Conservation (phyloP, 2,329 filamentous ascomycete genomes). For the Dothidotthia symphoricarpi region DNA sequence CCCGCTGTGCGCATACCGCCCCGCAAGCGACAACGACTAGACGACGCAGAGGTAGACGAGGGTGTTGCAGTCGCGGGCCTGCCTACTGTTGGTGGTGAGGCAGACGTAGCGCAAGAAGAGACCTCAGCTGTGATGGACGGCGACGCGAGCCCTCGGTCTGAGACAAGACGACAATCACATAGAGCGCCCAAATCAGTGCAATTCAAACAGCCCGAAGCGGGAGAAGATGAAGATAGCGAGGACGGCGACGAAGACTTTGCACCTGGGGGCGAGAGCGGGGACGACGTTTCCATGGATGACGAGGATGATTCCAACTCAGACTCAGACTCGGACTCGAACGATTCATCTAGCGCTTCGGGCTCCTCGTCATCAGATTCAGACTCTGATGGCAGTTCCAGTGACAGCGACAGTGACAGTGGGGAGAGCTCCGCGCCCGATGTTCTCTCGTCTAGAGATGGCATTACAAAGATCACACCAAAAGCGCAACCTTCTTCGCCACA, state of each 20-base stretch:
- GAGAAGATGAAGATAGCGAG: conserved; percentile 14
- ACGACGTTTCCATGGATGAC: conserved; percentile 10
- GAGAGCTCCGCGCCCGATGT: conserved; percentile 24
- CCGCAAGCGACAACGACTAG: conserved; percentile 59
- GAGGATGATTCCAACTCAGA: conserved; percentile 14
- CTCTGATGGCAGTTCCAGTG: conserved; percentile 25
- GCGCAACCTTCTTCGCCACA: conserved; percentile 1
- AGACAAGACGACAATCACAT: background rate
- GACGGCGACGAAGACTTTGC: conserved; percentile 33
- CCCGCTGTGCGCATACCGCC: conserved; percentile 71
- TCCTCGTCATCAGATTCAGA: conserved; percentile 23
- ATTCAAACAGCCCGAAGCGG: conserved; percentile 17
- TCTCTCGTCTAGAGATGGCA: conserved; percentile 19
- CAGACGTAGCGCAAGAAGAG: background rate
- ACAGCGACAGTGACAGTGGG: conserved; percentile 45
- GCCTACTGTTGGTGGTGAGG: conserved; percentile 11
- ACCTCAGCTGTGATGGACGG: background rate
- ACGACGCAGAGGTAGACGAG: conserved; percentile 29
- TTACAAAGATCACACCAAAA: conserved; percentile 2
- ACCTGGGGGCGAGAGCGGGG: conserved; percentile 16
- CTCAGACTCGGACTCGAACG: conserved; percentile 23
- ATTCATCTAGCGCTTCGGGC: conserved; percentile 28
- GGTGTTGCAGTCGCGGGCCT: conserved; percentile 11
- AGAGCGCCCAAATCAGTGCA: conserved; percentile 21
- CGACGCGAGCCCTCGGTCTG: background rate